Evolutionary conservation across 805 yeast genomes (phyloP).

Genomic region (Sugiyamaella mastotermitis): DNA sequence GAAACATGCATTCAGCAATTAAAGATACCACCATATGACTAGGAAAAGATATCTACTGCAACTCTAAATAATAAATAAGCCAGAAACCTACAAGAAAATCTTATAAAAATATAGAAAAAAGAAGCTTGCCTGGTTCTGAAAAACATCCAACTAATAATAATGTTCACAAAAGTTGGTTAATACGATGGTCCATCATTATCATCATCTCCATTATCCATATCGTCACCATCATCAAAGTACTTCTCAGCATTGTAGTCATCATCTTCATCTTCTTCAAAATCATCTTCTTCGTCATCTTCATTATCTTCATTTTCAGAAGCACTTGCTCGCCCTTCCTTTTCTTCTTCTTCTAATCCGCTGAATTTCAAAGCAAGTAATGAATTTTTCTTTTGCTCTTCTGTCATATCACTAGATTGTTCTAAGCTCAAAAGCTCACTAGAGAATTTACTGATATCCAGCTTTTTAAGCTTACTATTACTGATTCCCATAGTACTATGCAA

Average conservation of each 20-base stretch:
- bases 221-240: slow-evolving; percentile 66
- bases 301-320: slow-evolving; percentile 36
- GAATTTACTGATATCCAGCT: slow-evolving; percentile 32
- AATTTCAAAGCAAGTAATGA: neutral
- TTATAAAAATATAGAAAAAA: too few species aligned
- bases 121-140: too few species aligned
- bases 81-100: too few species aligned
- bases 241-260: slow-evolving; percentile 77
- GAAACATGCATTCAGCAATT: too few species aligned
- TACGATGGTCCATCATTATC: slow-evolving; percentile 60
- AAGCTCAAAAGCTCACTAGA: slow-evolving; percentile 33
- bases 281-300: slow-evolving; percentile 49
- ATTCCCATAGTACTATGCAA: slow-evolving; percentile 66
- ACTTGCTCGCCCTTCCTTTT: slow-evolving; percentile 40
- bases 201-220: slow-evolving; percentile 52
- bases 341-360: slow-evolving; percentile 22
- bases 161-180: too few species aligned
- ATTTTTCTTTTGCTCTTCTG: slow-evolving; percentile 32
- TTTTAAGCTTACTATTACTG: slow-evolving; percentile 36
- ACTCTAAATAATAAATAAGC: too few species aligned
- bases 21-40: too few species aligned
- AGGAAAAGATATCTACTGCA: too few species aligned
- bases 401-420: slow-evolving; percentile 28
- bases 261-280: slow-evolving; percentile 58
- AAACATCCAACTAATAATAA: too few species aligned